Base-by-base conservation (phyloP, 2,329 filamentous ascomycete species). In the Harringtonia lauricola region DNA sequence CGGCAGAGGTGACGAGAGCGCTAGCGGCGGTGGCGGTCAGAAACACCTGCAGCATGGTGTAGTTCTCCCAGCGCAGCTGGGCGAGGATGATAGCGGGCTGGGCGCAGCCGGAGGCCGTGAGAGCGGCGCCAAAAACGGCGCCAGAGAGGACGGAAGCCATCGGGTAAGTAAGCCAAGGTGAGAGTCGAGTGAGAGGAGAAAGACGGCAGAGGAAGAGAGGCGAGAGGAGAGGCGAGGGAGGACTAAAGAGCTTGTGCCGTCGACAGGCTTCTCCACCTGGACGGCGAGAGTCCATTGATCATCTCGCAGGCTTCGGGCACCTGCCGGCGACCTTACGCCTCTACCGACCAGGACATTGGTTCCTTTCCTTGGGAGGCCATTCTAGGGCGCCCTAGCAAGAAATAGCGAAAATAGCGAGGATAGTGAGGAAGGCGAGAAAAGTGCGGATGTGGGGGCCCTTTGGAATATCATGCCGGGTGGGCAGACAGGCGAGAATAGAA, bases 21-120 rank as follows among this genome's bases (percentile, higher is more conserved):
- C 75, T 81, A 51, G 66, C 69, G 22, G 74, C 78, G 10, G 75
- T 75, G 4, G 79, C 81, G 2, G 73, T 68, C 4, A 83, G 59
- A 52, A 84, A 83, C 10, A 70, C 68, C 58, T 81, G 71, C 26
- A 80, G 56, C 79, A 84, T 83, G 55, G 79, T 76, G 59, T 73
- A 82, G 54, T 80, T 71, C 39, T 69, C 60, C 37, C 82, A 63
- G 21, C 64, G 67, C 61, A 84, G 70, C 61, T 84, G 81, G 9
- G 66, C 61, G 45, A 76, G 58, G 51, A 85, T 79, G 38, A 80
- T 66, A 0, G 68, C 62, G 0, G 80, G 79, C 31, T 71, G 64
- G 53, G 74, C 73, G 44, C 83, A 74, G 26, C 78, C 79, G 2
- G 79, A 68, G 4, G 68, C 71, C 28, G 74, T 66, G 36, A 83